Evolutionary conservation across 129 eudicot genomes (phyloP), one percentile per base, ranked within the genome.

Genomic region (Mikania micrantha): DNA sequence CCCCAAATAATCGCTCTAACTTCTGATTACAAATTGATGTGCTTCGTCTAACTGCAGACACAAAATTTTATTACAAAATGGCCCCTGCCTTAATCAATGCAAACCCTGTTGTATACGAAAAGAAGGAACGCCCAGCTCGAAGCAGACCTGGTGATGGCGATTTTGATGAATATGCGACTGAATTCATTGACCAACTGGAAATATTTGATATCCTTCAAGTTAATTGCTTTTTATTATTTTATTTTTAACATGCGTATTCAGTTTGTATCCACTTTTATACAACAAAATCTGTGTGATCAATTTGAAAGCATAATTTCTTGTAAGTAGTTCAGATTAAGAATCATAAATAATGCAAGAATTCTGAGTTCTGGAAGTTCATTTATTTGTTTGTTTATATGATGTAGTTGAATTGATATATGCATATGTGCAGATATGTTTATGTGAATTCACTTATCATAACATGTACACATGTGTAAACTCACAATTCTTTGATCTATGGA

Each of bases 131-230:
- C 17, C 84, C 85, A 36, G 61, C 72, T 78, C 84, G 96, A 39
- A 68, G 42, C 60, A 74, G 76, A 54, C 76, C 88, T 1, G 62
- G 27, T 67, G 80, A 60, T 73, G 69, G 20, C 54, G 73, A 22
- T 67, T 71, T 73, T 67, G 90, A 92, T 27, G 98, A 92, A 74
- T 86, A 76, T 67, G 66, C 96, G 29, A 73, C 77, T 48, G 96
- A 93, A 47, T 59, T 78, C 28, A 93, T 93, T 74, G 96, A 93
- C 64, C 90, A 84, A 56, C 79, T 82, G 49, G 98, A 92, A 80
- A 64, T 91, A 35, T 91, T 91, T 61, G 96, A 88, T 91, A 91
- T 91, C 98, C 97, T 87, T 81, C 73, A 44, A 36, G 3, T 20
- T 52, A 15, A 4, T 31, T 61, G 7, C 1, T 40, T 68, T 68